Conservation (phyloP, 1,139 yeast genomes). For the Kodamaea fungicola region DNA sequence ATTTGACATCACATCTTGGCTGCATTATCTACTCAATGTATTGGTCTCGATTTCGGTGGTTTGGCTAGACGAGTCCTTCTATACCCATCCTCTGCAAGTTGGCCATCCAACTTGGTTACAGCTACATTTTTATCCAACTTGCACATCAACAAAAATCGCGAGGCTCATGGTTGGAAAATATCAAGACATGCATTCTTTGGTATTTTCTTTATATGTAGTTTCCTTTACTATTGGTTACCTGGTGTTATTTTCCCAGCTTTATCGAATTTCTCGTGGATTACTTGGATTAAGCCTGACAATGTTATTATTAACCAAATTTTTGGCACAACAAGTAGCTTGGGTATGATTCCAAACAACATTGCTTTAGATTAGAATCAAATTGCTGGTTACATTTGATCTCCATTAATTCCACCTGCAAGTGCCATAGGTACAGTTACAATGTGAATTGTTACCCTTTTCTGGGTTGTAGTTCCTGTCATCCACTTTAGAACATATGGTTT, state of each 20-base stretch:
- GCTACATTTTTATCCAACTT: slow-evolving; percentile 23
- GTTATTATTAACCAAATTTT: slow-evolving; percentile 59
- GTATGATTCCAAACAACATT: slow-evolving; percentile 52
- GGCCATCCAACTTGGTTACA: slow-evolving; percentile 24
- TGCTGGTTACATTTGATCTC: slow-evolving; percentile 57
- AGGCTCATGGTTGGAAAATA: slow-evolving; percentile 42
- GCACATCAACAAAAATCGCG: slow-evolving; percentile 50
- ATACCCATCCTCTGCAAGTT: slow-evolving; percentile 21
- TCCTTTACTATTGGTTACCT: slow-evolving; percentile 43
- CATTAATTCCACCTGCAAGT: slow-evolving; percentile 65
- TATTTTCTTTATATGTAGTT: slow-evolving; percentile 24
- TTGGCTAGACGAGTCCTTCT: slow-evolving; percentile 21
- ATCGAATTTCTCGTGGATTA: slow-evolving; percentile 27
- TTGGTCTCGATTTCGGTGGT: slow-evolving; percentile 23
- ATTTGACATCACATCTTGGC: slow-evolving; percentile 13
- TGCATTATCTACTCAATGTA: slow-evolving; percentile 17
- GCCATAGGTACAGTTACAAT: slow-evolving; percentile 48
- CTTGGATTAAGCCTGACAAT: slow-evolving; percentile 31
- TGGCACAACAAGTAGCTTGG: slow-evolving; percentile 58
- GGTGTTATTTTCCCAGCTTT: slow-evolving; percentile 27
- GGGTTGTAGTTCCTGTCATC: slow-evolving; percentile 40
- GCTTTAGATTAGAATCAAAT: slow-evolving; percentile 44
- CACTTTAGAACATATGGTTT: slow-evolving; percentile 43
- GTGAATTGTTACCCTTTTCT: slow-evolving; percentile 30
- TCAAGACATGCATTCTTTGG: slow-evolving; percentile 35